A percentile compares a stretch with the other conserved stretches of the same genome.
Conservation (phyloP, 192 early-diverging fungal genomes). For the Umbelopsis sp. region DNA sequence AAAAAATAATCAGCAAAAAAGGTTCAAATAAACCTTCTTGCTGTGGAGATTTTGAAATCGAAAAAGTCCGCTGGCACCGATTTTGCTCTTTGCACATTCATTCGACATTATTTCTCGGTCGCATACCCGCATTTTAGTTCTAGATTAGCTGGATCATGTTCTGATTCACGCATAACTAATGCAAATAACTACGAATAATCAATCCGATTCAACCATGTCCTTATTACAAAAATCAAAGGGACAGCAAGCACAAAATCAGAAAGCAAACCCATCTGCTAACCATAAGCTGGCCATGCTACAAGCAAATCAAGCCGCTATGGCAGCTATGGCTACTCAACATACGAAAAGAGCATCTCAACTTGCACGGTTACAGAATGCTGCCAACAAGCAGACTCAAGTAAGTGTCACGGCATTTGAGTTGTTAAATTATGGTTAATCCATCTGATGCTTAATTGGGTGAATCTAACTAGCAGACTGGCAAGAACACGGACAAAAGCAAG, state of each 20-base stretch:
- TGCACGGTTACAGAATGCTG: constrained; percentile 5
- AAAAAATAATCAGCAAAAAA: not conserved
- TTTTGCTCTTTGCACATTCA: no score
- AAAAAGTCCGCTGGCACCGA: no score
- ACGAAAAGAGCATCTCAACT: constrained; percentile 29
- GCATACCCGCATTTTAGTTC: constrained; percentile 2
- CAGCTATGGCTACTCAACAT: constrained; percentile 33
- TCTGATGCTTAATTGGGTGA: not conserved
- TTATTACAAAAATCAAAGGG: constrained; percentile 3
- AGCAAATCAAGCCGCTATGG: constrained; percentile 30
- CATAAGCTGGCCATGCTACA: constrained; percentile 32
- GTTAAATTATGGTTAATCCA: not conserved
- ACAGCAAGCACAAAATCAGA: not conserved
- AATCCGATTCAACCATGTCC: constrained; percentile 17
- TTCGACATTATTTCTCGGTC: constrained; percentile 3
- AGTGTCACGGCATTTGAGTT: not conserved
- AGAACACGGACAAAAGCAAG: constrained; percentile 18
- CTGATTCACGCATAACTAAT: not conserved
- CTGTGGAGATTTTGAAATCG: not conserved
- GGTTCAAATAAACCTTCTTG: not conserved
- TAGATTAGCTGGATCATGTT: constrained; percentile 11
- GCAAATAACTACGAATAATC: constrained; percentile 9
- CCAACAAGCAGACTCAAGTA: not conserved
- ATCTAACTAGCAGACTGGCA: constrained; percentile 1
- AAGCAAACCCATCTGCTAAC: constrained; percentile 9